Evolutionary conservation across 768 basidiomycete genomes (phyloP).

Genomic region (Lactarius tabidus): DNA sequence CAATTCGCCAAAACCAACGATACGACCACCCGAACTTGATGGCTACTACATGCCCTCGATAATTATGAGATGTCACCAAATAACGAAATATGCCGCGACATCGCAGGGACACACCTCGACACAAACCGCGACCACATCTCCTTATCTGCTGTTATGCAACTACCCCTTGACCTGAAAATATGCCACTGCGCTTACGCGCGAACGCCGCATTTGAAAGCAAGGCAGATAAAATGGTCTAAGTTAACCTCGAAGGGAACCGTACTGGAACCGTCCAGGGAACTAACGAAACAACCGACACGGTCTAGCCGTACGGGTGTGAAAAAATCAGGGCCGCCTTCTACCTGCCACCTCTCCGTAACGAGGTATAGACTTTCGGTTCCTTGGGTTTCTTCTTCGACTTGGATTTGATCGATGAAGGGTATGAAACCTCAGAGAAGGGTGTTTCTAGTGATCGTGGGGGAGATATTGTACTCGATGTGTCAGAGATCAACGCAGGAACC

Average conservation of each 20-base stretch:
- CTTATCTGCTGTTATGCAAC: not conserved
- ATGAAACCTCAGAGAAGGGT: not conserved
- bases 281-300: not conserved
- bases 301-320: not conserved
- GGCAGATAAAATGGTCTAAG: not conserved
- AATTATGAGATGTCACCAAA: not conserved
- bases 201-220: not conserved
- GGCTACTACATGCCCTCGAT: not conserved
- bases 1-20: not conserved
- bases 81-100: not conserved
- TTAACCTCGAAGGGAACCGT: not conserved
- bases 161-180: slow-evolving; percentile 2
- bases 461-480: slow-evolving; percentile 6
- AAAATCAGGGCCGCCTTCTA: not conserved
- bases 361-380: not conserved
- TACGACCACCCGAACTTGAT: not conserved
- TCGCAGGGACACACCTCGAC: slow-evolving; percentile 12
- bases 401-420: not conserved
- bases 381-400: not conserved
- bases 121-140: not conserved
- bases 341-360: slow-evolving; percentile 15
- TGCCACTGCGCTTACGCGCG: not conserved
- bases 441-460: not conserved
- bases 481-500: not conserved
- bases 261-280: too few relatives aligned